phyloP scores from a whole-genome alignment of 345 rosid species.

The Erucastrum elatum region DNA sequence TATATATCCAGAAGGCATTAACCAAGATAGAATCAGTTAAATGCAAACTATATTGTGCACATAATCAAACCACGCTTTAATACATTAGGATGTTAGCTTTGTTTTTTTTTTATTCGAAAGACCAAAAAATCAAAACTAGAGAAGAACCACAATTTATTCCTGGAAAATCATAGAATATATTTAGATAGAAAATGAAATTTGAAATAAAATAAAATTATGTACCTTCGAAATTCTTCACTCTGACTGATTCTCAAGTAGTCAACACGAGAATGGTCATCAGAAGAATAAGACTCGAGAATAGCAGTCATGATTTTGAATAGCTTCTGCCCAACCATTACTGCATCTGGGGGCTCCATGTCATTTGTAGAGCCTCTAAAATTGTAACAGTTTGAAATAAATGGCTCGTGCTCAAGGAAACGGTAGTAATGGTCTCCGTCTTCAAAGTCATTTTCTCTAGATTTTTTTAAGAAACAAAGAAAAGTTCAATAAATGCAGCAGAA shows the following conservation, averaged over 20 bases:
- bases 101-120: neutral
- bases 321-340: constrained; percentile 47
- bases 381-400: constrained; percentile 63
- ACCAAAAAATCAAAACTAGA: neutral
- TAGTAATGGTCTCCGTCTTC: constrained; percentile 82
- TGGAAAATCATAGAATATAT: too few species aligned
- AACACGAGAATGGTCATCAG: constrained; percentile 61
- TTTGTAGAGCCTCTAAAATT: constrained; percentile 61
- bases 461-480: neutral
- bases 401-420: constrained; percentile 85
- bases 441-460: constrained; percentile 68
- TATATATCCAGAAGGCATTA: neutral
- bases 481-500: neutral
- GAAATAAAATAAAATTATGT: neutral
- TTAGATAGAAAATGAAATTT: too few species aligned
- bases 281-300: constrained; percentile 70
- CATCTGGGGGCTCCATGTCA: constrained; percentile 61
- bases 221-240: constrained; percentile 90
- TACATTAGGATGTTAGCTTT: neutral
- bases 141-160: too few species aligned
- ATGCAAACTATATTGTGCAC: neutral
- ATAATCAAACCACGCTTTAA: neutral
- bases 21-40: neutral
- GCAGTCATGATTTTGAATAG: constrained; percentile 77
- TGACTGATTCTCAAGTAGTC: constrained; percentile 63